Base-by-base conservation (phyloP, 257 asterid genomes). In the Rhazya stricta region DNA sequence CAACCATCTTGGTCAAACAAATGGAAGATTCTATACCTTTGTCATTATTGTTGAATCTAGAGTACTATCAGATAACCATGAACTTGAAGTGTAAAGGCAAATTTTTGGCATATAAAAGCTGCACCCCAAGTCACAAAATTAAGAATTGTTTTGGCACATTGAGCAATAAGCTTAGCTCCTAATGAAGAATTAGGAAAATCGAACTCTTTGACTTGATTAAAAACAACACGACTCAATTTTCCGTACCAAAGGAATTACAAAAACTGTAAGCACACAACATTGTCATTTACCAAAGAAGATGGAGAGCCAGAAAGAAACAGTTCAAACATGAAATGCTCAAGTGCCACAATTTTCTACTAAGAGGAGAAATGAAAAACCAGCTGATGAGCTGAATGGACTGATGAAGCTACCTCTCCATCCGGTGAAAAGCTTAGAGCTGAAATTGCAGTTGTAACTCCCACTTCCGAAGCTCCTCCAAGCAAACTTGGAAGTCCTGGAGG, bases 401-500 rank as follows among this genome's bases (percentile, higher is more conserved):
- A 73, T 56, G 75, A 78, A 54, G 74, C 37, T 86, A 94, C 99
- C 98, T 94, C 99, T 86, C 99, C 99, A 81, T 92, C 99, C 41
- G 86, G 96, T 63, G 99, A 92, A 94, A 94, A 89, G 86, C 96
- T 88, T 68, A 94, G 87, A 81, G 96, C 94, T 63, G 99, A 92
- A 75, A 94, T 92, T 76, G 94, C 90, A 76, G 98, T 85, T 50
- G 85, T 85, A 41, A 82, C 79, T 69, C 83, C 85, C 76, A 83
- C 79, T 76, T 88, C 96, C 54, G 84, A 82, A 84, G 80, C 81
- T 76, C 92, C 91, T 75, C 96, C 96, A 70, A 90, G 89, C 82
- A 94, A 84, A 81, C 83, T 85, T 60, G 97, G 98, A 89, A 89
- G 89, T 72, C 97, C 99, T 69, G 89, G 95, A 73, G 97, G 99